Conservation (phyloP, 2,329 filamentous ascomycete genomes). For the Cadophora sp. region DNA sequence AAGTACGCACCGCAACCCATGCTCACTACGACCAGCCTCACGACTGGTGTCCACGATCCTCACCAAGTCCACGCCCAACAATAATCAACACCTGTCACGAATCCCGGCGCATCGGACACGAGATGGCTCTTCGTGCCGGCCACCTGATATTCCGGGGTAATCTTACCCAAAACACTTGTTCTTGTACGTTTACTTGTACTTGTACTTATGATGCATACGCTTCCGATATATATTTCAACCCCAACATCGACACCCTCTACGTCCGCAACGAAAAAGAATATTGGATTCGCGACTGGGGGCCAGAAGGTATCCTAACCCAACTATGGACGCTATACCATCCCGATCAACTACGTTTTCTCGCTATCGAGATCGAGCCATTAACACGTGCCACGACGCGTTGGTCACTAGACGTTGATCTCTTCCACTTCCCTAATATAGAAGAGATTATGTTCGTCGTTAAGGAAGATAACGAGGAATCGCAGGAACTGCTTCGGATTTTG, state of each 20-base stretch:
- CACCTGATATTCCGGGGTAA: background rate
- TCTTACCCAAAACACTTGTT: background rate
- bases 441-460: background rate
- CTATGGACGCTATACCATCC: background rate
- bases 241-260: background rate
- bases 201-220: too few relatives aligned
- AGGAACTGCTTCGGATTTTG: background rate
- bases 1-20: background rate
- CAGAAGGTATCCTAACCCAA: constrained; percentile 1
- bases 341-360: background rate
- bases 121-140: background rate
- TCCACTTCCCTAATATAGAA: background rate
- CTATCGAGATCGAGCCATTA: background rate
- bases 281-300: constrained; percentile 6
- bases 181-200: too few relatives aligned
- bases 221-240: background rate
- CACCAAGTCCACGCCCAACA: background rate
- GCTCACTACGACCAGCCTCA: background rate
- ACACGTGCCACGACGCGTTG: background rate
- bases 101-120: background rate
- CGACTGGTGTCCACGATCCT: background rate
- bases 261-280: constrained; percentile 1
- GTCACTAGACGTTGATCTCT: background rate
- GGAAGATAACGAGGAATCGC: background rate
- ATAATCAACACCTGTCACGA: background rate